phyloP scores from a whole-genome alignment of 345 rosid species.

The Sonneratia caseolaris region DNA sequence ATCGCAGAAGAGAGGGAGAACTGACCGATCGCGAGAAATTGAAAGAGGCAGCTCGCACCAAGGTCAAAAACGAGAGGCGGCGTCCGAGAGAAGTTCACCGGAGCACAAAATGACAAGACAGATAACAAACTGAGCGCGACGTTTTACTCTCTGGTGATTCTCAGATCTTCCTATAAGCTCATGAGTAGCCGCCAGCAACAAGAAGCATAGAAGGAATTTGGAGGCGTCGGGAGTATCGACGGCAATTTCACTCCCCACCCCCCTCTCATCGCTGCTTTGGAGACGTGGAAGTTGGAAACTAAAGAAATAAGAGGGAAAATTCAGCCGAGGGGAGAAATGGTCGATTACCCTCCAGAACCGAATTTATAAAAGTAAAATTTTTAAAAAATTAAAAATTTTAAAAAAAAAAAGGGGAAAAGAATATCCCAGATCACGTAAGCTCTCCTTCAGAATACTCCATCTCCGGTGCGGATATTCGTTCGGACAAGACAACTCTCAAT shows the following conservation, averaged over 20 bases:
- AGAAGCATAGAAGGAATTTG: slow-evolving; percentile 1
- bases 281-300: background rate
- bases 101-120: background rate
- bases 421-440: background rate
- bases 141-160: background rate
- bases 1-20: background rate
- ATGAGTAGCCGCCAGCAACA: background rate
- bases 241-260: background rate
- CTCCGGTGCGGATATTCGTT: slow-evolving; percentile 1
- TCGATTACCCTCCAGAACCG: background rate
- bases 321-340: background rate
- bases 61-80: slow-evolving; percentile 1
- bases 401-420: too few relatives aligned
- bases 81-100: background rate
- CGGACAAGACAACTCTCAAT: background rate
- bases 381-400: too few relatives aligned
- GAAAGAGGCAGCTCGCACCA: background rate
- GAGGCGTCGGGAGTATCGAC: background rate
- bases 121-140: background rate
- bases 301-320: background rate
- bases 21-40: background rate
- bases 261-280: background rate
- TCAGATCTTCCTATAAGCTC: background rate
- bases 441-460: background rate
- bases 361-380: background rate